Evolutionary conservation across 768 basidiomycete genomes (phyloP), one percentile per base, ranked within the genome.

Genomic region (Lentinula raphanica): DNA sequence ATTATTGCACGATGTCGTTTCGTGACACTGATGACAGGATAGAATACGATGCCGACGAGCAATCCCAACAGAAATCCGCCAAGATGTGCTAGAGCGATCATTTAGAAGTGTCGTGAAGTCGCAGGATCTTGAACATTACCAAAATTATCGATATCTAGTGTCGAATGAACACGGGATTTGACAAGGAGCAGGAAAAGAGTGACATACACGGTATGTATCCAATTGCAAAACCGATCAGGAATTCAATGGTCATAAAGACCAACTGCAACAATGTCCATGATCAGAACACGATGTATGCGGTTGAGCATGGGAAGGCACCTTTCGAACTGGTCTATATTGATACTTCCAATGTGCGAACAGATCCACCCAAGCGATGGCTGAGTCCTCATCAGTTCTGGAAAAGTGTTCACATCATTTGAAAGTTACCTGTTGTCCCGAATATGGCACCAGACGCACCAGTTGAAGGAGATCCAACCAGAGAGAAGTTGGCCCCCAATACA

Each of bases 401-500:
- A 8, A 23, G 13, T 12, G 13, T 25, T 17, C 13, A 29, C 9
- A 13, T 0, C 25, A 49, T 15, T 31, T 69, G n/a, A n/a, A n/a
- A 81, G 58, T 68, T 90, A 90, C 2, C 87, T 89, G 93, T 74
- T 2, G 89, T 91, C 15, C 92, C 93, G 58, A 96, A 94, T 56
- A 98, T 89, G 1, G 95, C 93, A 5, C 96, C 96, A 63, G 88
- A 91, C 2, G 96, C 97, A 44, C 96, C 96, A 11, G 94, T 80
- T 12, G 91, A 93, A 0, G 96, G 94, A 19, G 87, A 73, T 7
- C 94, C 95, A 3, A 94, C 88, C 12, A 96, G 74, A 2, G 92
- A 79, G 67, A 98, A 98, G 71, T 97, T 98, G 2, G 93, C 94
- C 23, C 96, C 95, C 27, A 98, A 77, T 25, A 94, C 81, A 63